Evolutionary conservation across 2,329 filamentous ascomycete genomes (phyloP).

Genomic region (Lojkania enalia): DNA sequence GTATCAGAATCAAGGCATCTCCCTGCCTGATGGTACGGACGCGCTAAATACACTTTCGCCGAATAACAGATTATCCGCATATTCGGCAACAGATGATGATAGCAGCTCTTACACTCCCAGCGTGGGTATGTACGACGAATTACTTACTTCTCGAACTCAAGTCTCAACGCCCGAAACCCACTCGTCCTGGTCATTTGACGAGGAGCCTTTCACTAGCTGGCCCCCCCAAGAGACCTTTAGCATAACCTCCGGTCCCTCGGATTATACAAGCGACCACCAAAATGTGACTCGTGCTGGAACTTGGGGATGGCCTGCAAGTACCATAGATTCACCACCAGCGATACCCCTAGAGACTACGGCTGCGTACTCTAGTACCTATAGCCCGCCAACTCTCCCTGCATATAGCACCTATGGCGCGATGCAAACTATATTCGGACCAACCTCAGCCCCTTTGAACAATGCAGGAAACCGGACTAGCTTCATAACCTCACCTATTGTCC

Average conservation of each 20-base stretch:
- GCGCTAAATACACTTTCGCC: slow-evolving; percentile 24
- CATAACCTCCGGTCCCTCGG: slow-evolving; percentile 12
- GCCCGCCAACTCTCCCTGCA: slow-evolving; percentile 10
- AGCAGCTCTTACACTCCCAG: slow-evolving; percentile 16
- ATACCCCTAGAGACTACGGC: slow-evolving; percentile 20
- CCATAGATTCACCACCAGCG: slow-evolving; percentile 20
- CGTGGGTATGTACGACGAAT: slow-evolving; percentile 19
- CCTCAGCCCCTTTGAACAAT: neutral
- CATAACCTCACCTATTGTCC: slow-evolving; percentile 12
- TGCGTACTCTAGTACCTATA: slow-evolving; percentile 9
- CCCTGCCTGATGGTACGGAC: slow-evolving; percentile 25
- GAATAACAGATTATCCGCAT: slow-evolving; percentile 9
- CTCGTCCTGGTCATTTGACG: slow-evolving; percentile 28
- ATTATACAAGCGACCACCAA: slow-evolving; percentile 17
- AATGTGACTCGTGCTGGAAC: neutral
- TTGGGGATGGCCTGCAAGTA: slow-evolving; percentile 9
- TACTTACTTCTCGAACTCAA: slow-evolving; percentile 22
- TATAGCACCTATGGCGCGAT: slow-evolving; percentile 21
- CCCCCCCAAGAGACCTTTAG: slow-evolving; percentile 27
- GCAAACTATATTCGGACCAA: slow-evolving; percentile 19
- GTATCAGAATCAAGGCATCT: slow-evolving; percentile 36
- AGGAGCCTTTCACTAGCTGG: slow-evolving; percentile 26
- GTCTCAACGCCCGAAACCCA: slow-evolving; percentile 22
- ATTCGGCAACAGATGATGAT: slow-evolving; percentile 25
- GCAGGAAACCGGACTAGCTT: slow-evolving; percentile 13